Evolutionary conservation across 2,329 filamentous ascomycete species (phyloP).

Genomic region (Colletotrichum shisoi): DNA sequence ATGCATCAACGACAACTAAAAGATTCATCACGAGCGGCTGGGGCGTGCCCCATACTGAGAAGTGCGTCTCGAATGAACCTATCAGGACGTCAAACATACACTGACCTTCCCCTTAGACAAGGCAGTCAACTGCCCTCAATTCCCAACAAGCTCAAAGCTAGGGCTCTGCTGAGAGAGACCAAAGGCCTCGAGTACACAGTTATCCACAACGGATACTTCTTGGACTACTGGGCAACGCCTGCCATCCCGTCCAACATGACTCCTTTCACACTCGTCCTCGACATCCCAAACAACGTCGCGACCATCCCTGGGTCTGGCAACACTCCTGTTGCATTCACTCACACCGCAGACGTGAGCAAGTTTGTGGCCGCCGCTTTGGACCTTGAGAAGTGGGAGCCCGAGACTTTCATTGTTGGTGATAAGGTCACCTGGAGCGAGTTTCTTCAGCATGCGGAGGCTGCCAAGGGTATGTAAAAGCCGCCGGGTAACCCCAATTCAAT

Average conservation of each 20-base stretch:
- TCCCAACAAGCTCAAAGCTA: constrained; percentile 26
- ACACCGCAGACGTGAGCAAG: constrained; percentile 58
- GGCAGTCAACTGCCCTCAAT: constrained; percentile 20
- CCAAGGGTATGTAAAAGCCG: constrained; percentile 47
- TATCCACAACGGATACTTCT: constrained; percentile 54
- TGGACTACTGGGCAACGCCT: constrained; percentile 56
- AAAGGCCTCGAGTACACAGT: constrained; percentile 50
- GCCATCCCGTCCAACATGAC: constrained; percentile 50
- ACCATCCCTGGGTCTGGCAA: constrained; percentile 60
- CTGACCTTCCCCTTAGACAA: constrained; percentile 15
- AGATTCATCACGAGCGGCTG: constrained; percentile 56
- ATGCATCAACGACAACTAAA: constrained; percentile 48
- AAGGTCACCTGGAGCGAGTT: constrained; percentile 56
- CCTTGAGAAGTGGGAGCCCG: constrained; percentile 55
- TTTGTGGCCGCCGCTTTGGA: constrained; percentile 55
- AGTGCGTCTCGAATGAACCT: constrained; percentile 41
- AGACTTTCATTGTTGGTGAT: constrained; percentile 51
- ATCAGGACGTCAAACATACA: background rate
- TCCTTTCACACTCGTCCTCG: constrained; percentile 53
- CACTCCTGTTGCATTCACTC: constrained; percentile 55
- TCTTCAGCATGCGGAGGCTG: constrained; percentile 49
- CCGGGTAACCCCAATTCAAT: no score
- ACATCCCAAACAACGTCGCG: constrained; percentile 55
- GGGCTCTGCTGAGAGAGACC: constrained; percentile 45
- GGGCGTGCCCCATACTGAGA: constrained; percentile 47